Evolutionary conservation across 352 stramenopile genomes (phyloP).

Genomic region (Phytophthora rubi): DNA sequence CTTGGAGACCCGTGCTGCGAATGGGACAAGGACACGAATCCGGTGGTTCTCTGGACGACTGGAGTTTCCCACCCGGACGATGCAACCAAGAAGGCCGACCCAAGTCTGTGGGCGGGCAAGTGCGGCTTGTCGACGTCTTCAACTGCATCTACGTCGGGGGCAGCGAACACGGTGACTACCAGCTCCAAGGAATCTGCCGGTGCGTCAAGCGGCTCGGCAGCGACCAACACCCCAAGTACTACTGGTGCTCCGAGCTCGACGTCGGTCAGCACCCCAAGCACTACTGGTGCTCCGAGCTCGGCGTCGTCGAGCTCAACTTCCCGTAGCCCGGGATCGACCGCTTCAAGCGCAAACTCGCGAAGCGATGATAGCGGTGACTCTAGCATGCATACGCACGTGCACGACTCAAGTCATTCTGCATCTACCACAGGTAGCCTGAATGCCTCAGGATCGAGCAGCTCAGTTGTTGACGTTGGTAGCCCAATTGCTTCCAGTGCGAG

Average conservation of each 20-base stretch:
- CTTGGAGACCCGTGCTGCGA: conserved; percentile 78
- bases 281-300: background rate
- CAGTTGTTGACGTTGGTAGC: conserved; percentile 11
- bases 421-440: background rate
- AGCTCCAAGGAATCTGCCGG: background rate
- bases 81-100: conserved; percentile 22
- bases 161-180: background rate
- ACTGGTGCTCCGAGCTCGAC: background rate
- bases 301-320: background rate
- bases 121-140: conserved; percentile 2
- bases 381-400: background rate
- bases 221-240: background rate
- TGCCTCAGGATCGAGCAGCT: conserved; percentile 4
- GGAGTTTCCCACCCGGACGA: conserved; percentile 36
- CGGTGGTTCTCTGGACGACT: conserved; percentile 23
- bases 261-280: background rate
- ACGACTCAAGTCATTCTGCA: background rate
- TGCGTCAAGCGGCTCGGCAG: background rate
- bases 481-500: conserved; percentile 5
- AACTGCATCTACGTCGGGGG: background rate
- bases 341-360: background rate
- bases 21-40: conserved; percentile 22
- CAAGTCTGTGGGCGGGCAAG: conserved; percentile 28
- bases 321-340: background rate
- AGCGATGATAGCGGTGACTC: background rate